Evolutionary conservation across 1,284 basidiomycete species (phyloP).

Genomic region (Ustilago curta): DNA sequence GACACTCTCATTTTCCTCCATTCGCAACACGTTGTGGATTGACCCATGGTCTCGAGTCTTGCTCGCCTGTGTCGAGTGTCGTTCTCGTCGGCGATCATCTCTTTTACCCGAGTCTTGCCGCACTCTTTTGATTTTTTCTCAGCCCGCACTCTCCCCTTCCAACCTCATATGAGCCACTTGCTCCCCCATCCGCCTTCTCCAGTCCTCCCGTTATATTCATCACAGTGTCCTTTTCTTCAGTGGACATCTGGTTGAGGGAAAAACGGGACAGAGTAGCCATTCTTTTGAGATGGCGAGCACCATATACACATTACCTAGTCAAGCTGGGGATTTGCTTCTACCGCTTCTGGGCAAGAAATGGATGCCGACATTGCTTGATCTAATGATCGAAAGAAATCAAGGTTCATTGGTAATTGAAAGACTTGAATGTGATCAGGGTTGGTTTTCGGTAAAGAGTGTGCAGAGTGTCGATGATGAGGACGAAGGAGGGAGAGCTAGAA

Average conservation of each 20-base stretch:
- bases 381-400: too few relatives aligned
- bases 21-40: too few relatives aligned
- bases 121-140: not conserved
- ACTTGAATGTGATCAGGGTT: too few relatives aligned
- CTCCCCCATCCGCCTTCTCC: too few relatives aligned
- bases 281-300: conserved; percentile 7
- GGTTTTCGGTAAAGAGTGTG: too few relatives aligned
- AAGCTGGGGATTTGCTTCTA: conserved; percentile 42
- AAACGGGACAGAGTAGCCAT: conserved; percentile 51
- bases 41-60: not conserved
- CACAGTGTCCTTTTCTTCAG: conserved; percentile 48
- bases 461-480: too few relatives aligned
- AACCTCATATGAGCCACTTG: not conserved
- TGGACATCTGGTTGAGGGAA: conserved; percentile 60
- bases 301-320: conserved; percentile 55
- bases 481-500: conserved; percentile 21
- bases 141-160: not conserved
- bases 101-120: not conserved
- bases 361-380: conserved; percentile 25
- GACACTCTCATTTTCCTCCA: conserved; percentile 3
- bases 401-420: too few relatives aligned
- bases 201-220: conserved; percentile 57
- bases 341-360: conserved; percentile 54
- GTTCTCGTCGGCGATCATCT: not conserved
- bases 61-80: conserved; percentile 37